phyloP scores from a whole-genome alignment of 139 green algal genomes.

The Chlorella sp. region DNA sequence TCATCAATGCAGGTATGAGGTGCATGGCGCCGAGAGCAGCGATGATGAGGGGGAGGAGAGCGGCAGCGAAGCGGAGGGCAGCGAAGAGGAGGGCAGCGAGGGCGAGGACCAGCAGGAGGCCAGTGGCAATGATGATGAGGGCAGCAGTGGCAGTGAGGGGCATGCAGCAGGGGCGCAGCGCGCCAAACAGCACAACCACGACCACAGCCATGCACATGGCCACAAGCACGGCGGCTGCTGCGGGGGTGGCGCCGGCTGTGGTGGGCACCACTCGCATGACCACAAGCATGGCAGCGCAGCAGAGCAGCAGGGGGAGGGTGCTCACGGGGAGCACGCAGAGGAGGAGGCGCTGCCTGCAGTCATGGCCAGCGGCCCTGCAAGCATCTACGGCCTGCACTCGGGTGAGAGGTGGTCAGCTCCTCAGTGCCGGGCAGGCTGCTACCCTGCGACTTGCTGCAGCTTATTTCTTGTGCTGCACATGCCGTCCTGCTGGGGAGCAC shows the following conservation, averaged over 20 bases:
- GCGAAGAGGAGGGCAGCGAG: background rate
- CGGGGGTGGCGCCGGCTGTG: background rate
- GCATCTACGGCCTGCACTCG: background rate
- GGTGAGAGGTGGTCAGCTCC: background rate
- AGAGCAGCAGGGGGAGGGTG: background rate
- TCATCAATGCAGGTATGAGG: slow-evolving; percentile 35
- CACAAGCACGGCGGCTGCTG: background rate
- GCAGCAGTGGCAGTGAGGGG: too few relatives aligned
- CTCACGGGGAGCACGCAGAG: background rate
- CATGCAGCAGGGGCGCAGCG: background rate
- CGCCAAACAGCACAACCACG: background rate
- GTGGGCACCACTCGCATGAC: background rate
- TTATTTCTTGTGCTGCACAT: background rate
- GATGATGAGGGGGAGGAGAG: slow-evolving; percentile 29
- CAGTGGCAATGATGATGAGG: background rate
- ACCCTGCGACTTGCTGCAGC: background rate
- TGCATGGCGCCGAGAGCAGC: slow-evolving; percentile 17
- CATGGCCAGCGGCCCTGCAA: background rate
- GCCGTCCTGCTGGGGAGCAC: too few relatives aligned
- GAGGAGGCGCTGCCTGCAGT: background rate
- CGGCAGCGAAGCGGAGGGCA: background rate
- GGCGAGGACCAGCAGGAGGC: too few relatives aligned
- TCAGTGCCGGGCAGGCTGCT: background rate
- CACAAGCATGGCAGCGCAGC: background rate
- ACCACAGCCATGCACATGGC: background rate